These are phyloP conservation scores for Bremia lactucae DNA, from an alignment of 352 stramenopile genomes.

Conservation along the genomic window DNA sequence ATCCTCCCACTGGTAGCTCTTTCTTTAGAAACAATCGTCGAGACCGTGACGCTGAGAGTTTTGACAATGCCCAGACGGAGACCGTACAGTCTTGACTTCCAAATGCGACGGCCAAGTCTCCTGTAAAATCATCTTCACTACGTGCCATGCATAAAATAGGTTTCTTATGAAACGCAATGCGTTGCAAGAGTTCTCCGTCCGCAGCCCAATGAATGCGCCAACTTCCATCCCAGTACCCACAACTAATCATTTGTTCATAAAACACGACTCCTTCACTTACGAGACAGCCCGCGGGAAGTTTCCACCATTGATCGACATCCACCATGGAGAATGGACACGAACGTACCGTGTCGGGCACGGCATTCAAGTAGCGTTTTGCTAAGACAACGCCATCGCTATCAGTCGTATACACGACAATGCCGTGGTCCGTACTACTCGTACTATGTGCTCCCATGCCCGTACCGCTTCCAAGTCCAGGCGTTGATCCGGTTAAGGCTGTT, in stretches of 20 bases:
- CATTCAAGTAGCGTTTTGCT: constrained; percentile 68
- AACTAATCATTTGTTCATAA: constrained; percentile 86
- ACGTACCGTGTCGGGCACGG: constrained; percentile 50
- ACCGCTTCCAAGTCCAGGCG: constrained; percentile 49
- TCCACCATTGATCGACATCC: constrained; percentile 83
- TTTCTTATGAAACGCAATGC: constrained; percentile 84
- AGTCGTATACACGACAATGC: constrained; percentile 71
- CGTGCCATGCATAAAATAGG: constrained; percentile 78
- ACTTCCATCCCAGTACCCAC: constrained; percentile 79
- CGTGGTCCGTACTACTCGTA: constrained; percentile 38
- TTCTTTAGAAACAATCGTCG: constrained; percentile 82
- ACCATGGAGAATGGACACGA: constrained; percentile 69
- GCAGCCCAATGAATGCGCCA: constrained; percentile 83
- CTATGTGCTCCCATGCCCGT: constrained; percentile 65
- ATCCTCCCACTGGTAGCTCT: constrained; percentile 60
- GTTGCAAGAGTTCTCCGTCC: constrained; percentile 73
- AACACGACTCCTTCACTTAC: constrained; percentile 76
- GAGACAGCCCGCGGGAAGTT: constrained; percentile 58
- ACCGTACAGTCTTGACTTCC: constrained; percentile 81
- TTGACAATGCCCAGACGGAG: constrained; percentile 78
- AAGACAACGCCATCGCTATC: constrained; percentile 68
- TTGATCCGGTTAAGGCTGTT: constrained; percentile 26
- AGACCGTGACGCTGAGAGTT: constrained; percentile 62
- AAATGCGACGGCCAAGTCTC: constrained; percentile 73
- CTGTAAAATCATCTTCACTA: constrained; percentile 80